These are phyloP conservation scores for Pueraria montana DNA, from an alignment of 306 rosid species.

Conservation along the genomic window DNA sequence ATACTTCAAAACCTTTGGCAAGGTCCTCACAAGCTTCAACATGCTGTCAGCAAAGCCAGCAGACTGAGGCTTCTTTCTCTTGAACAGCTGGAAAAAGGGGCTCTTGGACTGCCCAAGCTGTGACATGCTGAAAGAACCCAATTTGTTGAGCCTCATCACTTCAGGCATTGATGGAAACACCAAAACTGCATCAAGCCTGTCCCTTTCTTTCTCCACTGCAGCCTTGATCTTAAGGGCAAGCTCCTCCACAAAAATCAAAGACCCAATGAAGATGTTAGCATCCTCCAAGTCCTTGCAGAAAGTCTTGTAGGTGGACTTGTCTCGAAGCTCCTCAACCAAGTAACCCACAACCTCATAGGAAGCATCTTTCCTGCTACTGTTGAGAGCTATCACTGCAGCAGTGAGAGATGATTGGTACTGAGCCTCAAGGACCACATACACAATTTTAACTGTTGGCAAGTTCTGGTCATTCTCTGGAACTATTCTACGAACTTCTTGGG, in stretches of 20 bases:
- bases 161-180: conserved; percentile 99
- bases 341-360: conserved; percentile 90
- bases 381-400: conserved; percentile 82
- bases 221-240: conserved; percentile 85
- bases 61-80: conserved; percentile 81
- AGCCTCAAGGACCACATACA: conserved; percentile 94
- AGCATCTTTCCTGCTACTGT: conserved; percentile 60
- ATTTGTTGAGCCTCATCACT: conserved; percentile 93
- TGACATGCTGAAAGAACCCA: conserved; percentile 92
- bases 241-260: conserved; percentile 94
- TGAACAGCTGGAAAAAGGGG: conserved; percentile 88
- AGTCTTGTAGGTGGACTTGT: conserved; percentile 54
- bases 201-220: conserved; percentile 92
- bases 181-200: conserved; percentile 90
- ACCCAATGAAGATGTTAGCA: conserved; percentile 94
- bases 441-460: conserved; percentile 83
- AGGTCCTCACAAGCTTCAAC: conserved; percentile 95
- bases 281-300: conserved; percentile 90
- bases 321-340: conserved; percentile 95
- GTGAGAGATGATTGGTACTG: conserved; percentile 95
- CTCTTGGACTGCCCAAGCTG: conserved; percentile 97
- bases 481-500: conserved; percentile 89
- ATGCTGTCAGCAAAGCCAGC: conserved; percentile 97
- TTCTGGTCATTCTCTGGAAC: conserved; percentile 70
- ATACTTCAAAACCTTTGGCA: conserved; percentile 96